Evolutionary conservation across 2,329 filamentous ascomycete species (phyloP).

Genomic region (Drechslerella coelobrocha): DNA sequence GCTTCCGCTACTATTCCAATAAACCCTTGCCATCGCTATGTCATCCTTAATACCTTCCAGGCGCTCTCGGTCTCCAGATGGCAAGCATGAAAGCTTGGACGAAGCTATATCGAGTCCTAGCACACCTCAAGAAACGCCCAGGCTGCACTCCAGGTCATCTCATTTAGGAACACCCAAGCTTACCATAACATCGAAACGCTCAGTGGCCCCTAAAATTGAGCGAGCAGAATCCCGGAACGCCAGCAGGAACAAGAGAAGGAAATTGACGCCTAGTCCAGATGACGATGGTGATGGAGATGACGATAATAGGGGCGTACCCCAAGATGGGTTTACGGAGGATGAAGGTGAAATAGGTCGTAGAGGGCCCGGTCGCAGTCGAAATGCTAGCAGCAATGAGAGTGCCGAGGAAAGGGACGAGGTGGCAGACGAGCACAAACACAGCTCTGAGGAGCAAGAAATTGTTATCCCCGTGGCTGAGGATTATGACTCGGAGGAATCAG

Average conservation of each 20-base stretch:
- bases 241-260: constrained; percentile 32
- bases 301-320: neutral
- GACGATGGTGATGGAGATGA: constrained; percentile 5
- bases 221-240: neutral
- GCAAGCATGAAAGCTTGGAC: neutral
- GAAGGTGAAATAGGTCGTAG: neutral
- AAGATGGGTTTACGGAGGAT: constrained; percentile 9
- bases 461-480: constrained; percentile 48
- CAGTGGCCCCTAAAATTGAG: neutral
- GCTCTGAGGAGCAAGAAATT: constrained; percentile 11
- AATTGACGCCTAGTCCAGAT: constrained; percentile 18
- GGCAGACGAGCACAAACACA: neutral
- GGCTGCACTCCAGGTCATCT: neutral
- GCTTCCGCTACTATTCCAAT: too few relatives aligned
- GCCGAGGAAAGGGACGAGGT: constrained; percentile 7
- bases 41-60: constrained; percentile 14
- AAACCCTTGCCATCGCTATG: constrained; percentile 19
- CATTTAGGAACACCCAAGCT: constrained; percentile 2
- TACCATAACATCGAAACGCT: constrained; percentile 34
- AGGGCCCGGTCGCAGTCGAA: neutral
- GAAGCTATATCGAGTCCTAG: neutral
- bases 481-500: constrained; percentile 46
- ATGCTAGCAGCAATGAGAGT: neutral
- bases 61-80: constrained; percentile 6
- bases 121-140: neutral